Evolutionary conservation across 805 yeast species (phyloP).

Genomic region (Kluyveromyces nonfermentans): DNA sequence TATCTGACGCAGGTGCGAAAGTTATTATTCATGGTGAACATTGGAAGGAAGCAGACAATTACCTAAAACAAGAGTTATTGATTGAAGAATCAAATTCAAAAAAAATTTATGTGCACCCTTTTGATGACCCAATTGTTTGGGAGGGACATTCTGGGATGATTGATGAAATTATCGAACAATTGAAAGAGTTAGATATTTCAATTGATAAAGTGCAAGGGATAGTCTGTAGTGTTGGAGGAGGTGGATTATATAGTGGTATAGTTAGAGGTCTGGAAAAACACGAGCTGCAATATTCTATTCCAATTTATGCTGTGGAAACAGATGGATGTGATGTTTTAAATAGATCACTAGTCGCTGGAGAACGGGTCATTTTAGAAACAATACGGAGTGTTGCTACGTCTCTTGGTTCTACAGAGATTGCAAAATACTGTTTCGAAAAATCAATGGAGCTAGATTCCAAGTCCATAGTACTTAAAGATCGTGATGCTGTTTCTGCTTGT

Average conservation of each 20-base stretch:
- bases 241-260: slow-evolving; percentile 47
- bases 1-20: slow-evolving; percentile 39
- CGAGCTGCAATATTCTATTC: slow-evolving; percentile 28
- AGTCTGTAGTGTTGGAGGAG: slow-evolving; percentile 50
- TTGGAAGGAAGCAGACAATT: slow-evolving; percentile 43
- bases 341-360: slow-evolving; percentile 38
- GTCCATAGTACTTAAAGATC: slow-evolving; percentile 41
- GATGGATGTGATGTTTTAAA: slow-evolving; percentile 52
- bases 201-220: slow-evolving; percentile 33
- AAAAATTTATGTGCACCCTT: slow-evolving; percentile 43
- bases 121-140: slow-evolving; percentile 43
- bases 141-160: slow-evolving; percentile 43
- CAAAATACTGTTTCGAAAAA: slow-evolving; percentile 41
- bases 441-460: slow-evolving; percentile 31
- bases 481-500: slow-evolving; percentile 47
- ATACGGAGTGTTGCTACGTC: slow-evolving; percentile 52
- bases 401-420: slow-evolving; percentile 51
- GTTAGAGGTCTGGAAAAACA: slow-evolving; percentile 35
- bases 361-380: slow-evolving; percentile 36
- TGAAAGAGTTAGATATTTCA: slow-evolving; percentile 16
- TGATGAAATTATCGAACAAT: slow-evolving; percentile 33
- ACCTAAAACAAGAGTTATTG: slow-evolving; percentile 28
- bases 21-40: slow-evolving; percentile 37
- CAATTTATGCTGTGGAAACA: slow-evolving; percentile 48
- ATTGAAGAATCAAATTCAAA: slow-evolving; percentile 2